Evolutionary conservation across 2,329 filamentous ascomycete species (phyloP), one percentile per base, ranked within the genome.

Genomic region (Colletotrichum sp.): DNA sequence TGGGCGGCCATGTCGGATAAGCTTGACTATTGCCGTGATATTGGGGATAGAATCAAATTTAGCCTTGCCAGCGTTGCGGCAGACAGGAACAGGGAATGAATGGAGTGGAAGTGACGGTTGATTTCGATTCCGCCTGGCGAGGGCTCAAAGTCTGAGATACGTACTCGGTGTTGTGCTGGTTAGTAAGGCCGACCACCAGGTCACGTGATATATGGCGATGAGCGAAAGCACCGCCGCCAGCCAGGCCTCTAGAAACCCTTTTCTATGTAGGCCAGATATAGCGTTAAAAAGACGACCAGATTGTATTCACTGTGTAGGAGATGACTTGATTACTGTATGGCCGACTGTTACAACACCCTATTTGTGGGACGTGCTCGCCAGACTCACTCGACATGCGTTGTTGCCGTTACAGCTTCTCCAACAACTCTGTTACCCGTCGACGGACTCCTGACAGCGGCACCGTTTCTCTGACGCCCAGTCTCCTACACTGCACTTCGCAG

Each of bases 401-500:
- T 48, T 48, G 18, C 18, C 15, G 24, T 66, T 85, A 94, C 70
- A 94, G 79, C 78, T 86, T 84, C 24, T 84, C 82, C 69, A 94
- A 83, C 48, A 92, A 81, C 10, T 82, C 80, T 78, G 70, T 92
- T 86, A 80, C 89, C 87, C 6, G 61, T 24, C 38, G 60, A 13
- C 86, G 85, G 24, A 94, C 80, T 5, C 86, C 82, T 2, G 88
- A 86, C 8, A 92, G 72, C 5, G 86, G 79, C 16, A 95, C 90
- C 16, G 91, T 86, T 77, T 93, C 88, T 78, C 90, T 93, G 18
- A 94, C 77, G 1, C 87, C 89, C 30, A 96, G 85, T 72, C 90
- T 89, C 75, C 95, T 90, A 84, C 95, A 96, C 81, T 98, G 95
- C 34, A 98, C 91, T 83, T 98, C 96, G 48, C 94, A 90, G n/a